Percentiles rank a stretch among this genome's conserved stretches.
These are phyloP conservation scores for Ochromonas danica DNA, from an alignment of 108 stramenopile species.

Conservation along the genomic window DNA sequence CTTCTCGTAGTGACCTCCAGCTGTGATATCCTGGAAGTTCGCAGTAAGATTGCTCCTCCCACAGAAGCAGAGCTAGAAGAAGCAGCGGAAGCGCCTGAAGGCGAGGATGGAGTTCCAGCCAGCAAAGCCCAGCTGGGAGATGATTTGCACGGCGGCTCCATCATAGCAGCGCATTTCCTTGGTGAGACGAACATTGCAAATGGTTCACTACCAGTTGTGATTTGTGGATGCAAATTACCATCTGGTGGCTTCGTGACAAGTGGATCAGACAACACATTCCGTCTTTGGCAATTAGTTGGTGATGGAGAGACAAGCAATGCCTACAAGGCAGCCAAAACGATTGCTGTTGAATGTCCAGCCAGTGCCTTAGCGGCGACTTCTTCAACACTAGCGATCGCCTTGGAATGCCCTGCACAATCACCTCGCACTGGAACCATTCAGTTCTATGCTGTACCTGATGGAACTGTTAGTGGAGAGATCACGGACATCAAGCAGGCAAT, in stretches of 20 bases:
- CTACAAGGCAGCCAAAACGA: not conserved
- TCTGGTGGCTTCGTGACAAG: not conserved
- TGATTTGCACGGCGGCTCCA: not conserved
- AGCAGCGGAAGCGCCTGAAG: not conserved
- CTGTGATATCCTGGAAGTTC: not conserved
- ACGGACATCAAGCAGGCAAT: not conserved
- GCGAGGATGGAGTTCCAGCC: not conserved
- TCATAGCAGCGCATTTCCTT: conserved; percentile 12
- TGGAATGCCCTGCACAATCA: not conserved
- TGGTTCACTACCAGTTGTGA: too few relatives aligned
- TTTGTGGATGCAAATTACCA: not conserved
- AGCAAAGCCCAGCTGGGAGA: not conserved
- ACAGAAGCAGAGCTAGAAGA: not conserved
- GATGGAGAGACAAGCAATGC: not conserved
- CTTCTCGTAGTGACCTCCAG: not conserved
- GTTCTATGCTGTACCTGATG: not conserved
- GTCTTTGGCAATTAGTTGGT: conserved; percentile 8
- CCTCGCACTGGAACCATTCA: not conserved
- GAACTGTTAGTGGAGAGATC: not conserved
- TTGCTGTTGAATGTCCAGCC: not conserved
- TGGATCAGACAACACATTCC: not conserved
- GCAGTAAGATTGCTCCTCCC: not conserved
- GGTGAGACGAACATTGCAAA: too few relatives aligned
- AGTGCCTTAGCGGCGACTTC: not conserved
- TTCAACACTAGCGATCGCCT: not conserved